phyloP scores from a whole-genome alignment of 192 early-diverging fungal species.

The Coemansia sp. region DNA sequence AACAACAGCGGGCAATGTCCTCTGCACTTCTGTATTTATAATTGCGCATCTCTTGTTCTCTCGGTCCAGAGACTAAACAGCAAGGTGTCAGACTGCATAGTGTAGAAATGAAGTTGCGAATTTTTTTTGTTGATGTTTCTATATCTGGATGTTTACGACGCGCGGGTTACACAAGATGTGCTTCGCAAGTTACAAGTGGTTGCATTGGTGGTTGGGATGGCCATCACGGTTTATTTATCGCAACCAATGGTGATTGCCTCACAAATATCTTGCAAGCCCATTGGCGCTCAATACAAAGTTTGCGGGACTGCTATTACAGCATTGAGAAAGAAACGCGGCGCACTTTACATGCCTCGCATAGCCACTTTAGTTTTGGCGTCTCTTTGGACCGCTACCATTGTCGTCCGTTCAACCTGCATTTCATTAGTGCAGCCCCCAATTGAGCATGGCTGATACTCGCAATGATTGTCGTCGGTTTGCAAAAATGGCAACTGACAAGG shows the following conservation, averaged over 20 bases:
- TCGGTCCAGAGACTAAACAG: background rate
- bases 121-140: background rate
- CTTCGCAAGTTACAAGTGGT: background rate
- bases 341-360: background rate
- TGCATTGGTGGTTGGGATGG: background rate
- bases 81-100: background rate
- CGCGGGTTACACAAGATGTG: background rate
- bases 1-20: background rate
- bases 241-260: background rate
- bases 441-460: background rate
- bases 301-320: background rate
- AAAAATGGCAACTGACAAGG: background rate
- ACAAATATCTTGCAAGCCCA: background rate
- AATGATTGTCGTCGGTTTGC: background rate
- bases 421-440: background rate
- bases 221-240: background rate
- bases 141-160: background rate
- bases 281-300: background rate
- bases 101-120: background rate
- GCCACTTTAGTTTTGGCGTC: constrained; percentile 8
- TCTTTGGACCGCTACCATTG: background rate
- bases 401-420: background rate
- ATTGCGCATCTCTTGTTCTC: background rate
- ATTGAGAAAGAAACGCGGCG: background rate
- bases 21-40: background rate